Conservation (phyloP, 306 rosid species). For the Trifolium repens region DNA sequence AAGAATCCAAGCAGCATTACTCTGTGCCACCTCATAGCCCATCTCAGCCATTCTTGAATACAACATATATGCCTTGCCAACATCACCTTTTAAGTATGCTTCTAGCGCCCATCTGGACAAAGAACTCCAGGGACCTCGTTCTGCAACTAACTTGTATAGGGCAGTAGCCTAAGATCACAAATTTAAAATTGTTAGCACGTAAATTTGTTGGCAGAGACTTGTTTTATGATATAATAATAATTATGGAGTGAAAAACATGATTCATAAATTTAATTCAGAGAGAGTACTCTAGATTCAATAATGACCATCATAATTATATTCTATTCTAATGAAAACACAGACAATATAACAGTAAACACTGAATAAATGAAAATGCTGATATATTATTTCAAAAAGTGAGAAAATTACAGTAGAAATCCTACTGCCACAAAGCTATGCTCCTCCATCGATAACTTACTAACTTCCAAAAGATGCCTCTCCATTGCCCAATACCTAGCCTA, state of each 20-base stretch:
- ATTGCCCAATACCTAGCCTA: background rate
- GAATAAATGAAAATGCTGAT: slow-evolving; percentile 3
- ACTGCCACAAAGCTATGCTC: background rate
- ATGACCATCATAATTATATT: background rate
- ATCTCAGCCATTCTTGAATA: slow-evolving; percentile 98
- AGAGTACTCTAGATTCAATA: slow-evolving; percentile 23
- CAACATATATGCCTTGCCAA: slow-evolving; percentile 90
- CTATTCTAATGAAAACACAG: background rate
- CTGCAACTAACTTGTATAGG: slow-evolving; percentile 90
- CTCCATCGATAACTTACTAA: background rate
- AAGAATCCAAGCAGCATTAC: slow-evolving; percentile 99
- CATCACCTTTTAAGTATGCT: slow-evolving; percentile 85
- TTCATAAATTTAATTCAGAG: slow-evolving; percentile 14
- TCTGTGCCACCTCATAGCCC: slow-evolving; percentile 98
- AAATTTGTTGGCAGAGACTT: background rate
- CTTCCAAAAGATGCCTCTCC: slow-evolving; percentile 2
- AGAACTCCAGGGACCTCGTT: slow-evolving; percentile 98
- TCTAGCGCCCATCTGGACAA: slow-evolving; percentile 99
- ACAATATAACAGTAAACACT: background rate
- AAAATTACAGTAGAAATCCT: background rate
- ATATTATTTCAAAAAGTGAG: background rate
- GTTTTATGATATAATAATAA: slow-evolving; percentile 1
- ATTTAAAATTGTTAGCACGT: slow-evolving; percentile 34
- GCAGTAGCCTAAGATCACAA: slow-evolving; percentile 76
- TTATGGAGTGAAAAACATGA: slow-evolving; percentile 19